Conservation (phyloP, 2,329 filamentous ascomycete species). For the Acarospora socialis region DNA sequence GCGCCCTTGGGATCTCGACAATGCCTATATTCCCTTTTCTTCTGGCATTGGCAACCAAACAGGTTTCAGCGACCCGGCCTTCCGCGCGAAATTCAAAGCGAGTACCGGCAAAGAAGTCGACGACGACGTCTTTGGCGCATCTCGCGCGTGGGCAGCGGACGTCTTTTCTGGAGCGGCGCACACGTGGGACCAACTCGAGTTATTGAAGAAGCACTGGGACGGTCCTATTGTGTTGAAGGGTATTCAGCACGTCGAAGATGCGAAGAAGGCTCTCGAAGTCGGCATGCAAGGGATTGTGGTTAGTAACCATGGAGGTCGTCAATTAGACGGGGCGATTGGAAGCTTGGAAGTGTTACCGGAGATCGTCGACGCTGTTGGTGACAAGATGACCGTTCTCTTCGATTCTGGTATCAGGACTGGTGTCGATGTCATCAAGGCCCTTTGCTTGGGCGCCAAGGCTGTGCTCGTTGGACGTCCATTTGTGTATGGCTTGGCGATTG, state of each 20-base stretch:
- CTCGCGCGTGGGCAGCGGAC: slow-evolving; percentile 37
- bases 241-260: slow-evolving; percentile 37
- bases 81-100: slow-evolving; percentile 41
- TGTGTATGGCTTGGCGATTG: slow-evolving; percentile 43
- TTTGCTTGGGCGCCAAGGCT: slow-evolving; percentile 41
- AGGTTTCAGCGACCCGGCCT: slow-evolving; percentile 54
- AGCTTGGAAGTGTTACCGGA: slow-evolving; percentile 41
- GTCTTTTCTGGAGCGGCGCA: slow-evolving; percentile 40
- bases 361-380: slow-evolving; percentile 35
- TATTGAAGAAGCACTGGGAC: slow-evolving; percentile 45
- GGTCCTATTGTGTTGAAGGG: slow-evolving; percentile 52
- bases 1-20: slow-evolving; percentile 54
- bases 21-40: slow-evolving; percentile 44
- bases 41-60: slow-evolving; percentile 44
- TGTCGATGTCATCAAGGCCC: slow-evolving; percentile 36
- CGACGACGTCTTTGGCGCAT: slow-evolving; percentile 36
- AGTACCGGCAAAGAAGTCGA: slow-evolving; percentile 32
- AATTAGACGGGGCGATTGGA: slow-evolving; percentile 37
- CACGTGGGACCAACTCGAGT: slow-evolving; percentile 47
- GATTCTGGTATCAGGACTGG: slow-evolving; percentile 38
- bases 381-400: slow-evolving; percentile 33
- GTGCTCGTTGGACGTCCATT: slow-evolving; percentile 44
- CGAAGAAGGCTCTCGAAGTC: slow-evolving; percentile 28
- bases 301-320: slow-evolving; percentile 39
- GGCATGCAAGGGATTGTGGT: slow-evolving; percentile 38